Conservation (phyloP, 2,329 filamentous ascomycete genomes). For the Alternaria solani region DNA sequence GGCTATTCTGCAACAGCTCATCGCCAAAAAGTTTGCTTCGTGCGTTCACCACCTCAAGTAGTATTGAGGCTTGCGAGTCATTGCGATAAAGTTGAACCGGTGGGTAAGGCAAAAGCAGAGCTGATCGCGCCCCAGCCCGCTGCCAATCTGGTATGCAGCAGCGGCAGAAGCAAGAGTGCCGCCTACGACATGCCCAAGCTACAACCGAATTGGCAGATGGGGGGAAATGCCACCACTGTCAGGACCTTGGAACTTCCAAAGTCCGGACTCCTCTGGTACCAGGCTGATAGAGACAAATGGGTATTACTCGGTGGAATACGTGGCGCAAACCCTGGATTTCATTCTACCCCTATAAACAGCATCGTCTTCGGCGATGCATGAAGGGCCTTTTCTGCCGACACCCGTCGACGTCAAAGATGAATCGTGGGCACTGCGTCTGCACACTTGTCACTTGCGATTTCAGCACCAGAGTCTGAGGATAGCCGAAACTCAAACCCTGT, state of each 20-base stretch:
- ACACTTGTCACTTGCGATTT: neutral
- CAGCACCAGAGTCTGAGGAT: constrained; percentile 4
- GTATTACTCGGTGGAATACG: neutral
- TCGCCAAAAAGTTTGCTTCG: neutral
- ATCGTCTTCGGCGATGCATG: neutral
- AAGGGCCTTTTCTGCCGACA: neutral
- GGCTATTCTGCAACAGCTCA: neutral
- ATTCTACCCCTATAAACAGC: neutral
- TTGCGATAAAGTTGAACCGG: neutral
- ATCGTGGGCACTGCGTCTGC: neutral
- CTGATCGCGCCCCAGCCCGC: neutral
- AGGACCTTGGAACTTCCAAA: neutral
- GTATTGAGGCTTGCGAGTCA: constrained; percentile 6
- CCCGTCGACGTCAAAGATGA: constrained; percentile 2
- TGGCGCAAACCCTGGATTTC: neutral
- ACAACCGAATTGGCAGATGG: neutral
- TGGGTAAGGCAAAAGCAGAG: constrained; percentile 1
- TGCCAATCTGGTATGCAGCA: neutral
- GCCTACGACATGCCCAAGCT: constrained; percentile 2
- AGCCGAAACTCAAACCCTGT: constrained; percentile 10
- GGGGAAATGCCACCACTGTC: constrained; percentile 1
- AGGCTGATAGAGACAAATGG: neutral
- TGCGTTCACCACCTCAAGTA: neutral
- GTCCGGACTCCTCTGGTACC: neutral
- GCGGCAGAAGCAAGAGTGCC: constrained; percentile 9